A percentile compares a stretch with the other conserved stretches of the same genome.
These are phyloP conservation scores for Phaeosphaeriaceae sp. DNA, from an alignment of 2,329 filamentous ascomycete genomes.

Conservation along the genomic window DNA sequence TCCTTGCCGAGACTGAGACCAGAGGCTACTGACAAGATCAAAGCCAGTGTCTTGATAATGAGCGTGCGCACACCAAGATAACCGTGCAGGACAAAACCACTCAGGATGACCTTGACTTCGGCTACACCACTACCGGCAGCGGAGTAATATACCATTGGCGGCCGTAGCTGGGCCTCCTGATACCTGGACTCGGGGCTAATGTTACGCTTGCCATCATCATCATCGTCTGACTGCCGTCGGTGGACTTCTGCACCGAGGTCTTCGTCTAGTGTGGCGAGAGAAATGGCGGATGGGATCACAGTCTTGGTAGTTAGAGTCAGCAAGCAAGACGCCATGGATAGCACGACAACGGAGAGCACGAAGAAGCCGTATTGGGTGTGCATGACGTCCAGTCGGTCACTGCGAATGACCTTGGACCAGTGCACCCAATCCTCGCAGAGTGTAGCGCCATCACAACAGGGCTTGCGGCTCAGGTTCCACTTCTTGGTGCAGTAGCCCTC, in stretches of 20 bases:
- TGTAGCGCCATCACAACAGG: slow-evolving; percentile 65
- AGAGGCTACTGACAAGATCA: slow-evolving; percentile 89
- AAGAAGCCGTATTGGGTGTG: slow-evolving; percentile 83
- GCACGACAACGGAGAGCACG: slow-evolving; percentile 71
- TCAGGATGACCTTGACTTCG: slow-evolving; percentile 97
- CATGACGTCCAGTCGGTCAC: slow-evolving; percentile 55
- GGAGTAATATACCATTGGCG: slow-evolving; percentile 92
- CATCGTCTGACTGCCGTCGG: slow-evolving; percentile 46
- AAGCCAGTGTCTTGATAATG: slow-evolving; percentile 79
- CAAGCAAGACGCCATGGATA: slow-evolving; percentile 76
- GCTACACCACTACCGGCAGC: slow-evolving; percentile 95
- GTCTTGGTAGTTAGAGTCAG: slow-evolving; percentile 92
- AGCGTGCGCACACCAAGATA: slow-evolving; percentile 91
- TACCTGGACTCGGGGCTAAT: slow-evolving; percentile 51
- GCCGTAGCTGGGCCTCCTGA: slow-evolving; percentile 50
- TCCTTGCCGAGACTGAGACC: slow-evolving; percentile 95
- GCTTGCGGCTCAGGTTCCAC: slow-evolving; percentile 78
- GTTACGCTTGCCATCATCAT: slow-evolving; percentile 51
- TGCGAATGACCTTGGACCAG: slow-evolving; percentile 67
- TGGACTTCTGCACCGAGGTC: slow-evolving; percentile 74
- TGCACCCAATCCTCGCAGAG: slow-evolving; percentile 67
- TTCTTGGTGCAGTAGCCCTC: slow-evolving; percentile 77
- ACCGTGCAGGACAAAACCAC: slow-evolving; percentile 94
- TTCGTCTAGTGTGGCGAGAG: slow-evolving; percentile 87
- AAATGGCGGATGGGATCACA: slow-evolving; percentile 86